phyloP scores from a whole-genome alignment of 2,329 filamentous ascomycete genomes.

The Penicillium vulpinum region DNA sequence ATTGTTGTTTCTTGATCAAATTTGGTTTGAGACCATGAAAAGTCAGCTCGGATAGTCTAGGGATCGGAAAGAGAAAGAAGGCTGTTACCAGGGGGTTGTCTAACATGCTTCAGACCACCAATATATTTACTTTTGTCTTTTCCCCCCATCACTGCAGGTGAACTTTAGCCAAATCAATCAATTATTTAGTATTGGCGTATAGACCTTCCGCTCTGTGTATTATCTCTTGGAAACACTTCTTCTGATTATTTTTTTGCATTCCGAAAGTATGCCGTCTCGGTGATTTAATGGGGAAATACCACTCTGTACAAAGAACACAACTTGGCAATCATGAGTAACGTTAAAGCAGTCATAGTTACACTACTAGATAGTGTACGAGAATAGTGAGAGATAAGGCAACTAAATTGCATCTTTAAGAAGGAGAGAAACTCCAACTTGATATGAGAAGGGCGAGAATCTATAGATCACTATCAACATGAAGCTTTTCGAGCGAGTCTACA shows the following conservation, averaged over 20 bases:
- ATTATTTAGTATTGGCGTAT: neutral
- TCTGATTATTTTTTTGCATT: no score
- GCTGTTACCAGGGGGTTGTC: no score
- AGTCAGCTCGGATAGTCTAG: neutral
- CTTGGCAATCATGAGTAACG: constrained; percentile 1
- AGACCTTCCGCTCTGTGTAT: neutral
- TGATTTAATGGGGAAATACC: neutral
- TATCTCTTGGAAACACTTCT: neutral
- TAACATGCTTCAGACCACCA: no score
- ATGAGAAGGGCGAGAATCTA: neutral
- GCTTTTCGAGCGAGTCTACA: constrained; percentile 1
- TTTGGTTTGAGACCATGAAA: neutral
- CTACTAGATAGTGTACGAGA: neutral
- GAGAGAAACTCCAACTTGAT: neutral
- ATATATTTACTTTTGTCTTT: neutral
- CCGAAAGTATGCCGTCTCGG: neutral
- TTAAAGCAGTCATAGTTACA: constrained; percentile 3
- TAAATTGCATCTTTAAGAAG: constrained; percentile 2
- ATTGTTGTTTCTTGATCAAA: neutral
- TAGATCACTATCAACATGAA: neutral
- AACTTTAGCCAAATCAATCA: neutral
- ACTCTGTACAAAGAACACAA: neutral
- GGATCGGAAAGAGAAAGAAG: no score
- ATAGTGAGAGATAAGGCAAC: neutral
- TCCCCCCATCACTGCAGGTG: neutral